A percentile compares a stretch with the other conserved stretches of the same genome.
Conservation (phyloP, 1,139 yeast species). For the Hyphopichia khmerensis region DNA sequence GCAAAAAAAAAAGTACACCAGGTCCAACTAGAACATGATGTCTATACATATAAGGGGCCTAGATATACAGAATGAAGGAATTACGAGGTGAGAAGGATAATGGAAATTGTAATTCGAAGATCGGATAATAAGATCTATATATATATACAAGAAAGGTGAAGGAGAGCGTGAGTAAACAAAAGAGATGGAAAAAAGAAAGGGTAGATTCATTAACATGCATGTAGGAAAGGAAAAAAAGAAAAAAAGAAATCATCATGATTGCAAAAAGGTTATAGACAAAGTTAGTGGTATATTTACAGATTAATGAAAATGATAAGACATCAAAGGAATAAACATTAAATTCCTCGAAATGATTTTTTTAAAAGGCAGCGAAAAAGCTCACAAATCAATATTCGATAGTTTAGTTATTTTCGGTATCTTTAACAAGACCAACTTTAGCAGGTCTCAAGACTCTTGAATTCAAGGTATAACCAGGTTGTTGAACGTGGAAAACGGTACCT, state of each 20-base stretch:
- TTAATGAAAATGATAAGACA: too few relatives aligned
- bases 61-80: too few relatives aligned
- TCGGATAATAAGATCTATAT: not conserved
- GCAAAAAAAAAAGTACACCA: too few relatives aligned
- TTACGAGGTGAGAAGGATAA: too few relatives aligned
- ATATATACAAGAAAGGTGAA: not conserved
- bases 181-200: not conserved
- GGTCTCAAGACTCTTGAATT: constrained; percentile 91
- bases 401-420: constrained; percentile 34
- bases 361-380: too few relatives aligned
- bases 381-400: too few relatives aligned
- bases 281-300: not conserved
- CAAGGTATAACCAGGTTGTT: constrained; percentile 84
- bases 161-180: not conserved
- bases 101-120: not conserved
- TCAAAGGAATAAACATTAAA: not conserved
- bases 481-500: constrained; percentile 91
- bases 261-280: not conserved
- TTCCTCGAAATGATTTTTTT: not conserved
- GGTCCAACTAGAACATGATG: too few relatives aligned
- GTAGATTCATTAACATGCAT: not conserved
- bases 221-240: not conserved
- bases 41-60: too few relatives aligned
- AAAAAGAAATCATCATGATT: not conserved
- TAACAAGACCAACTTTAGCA: constrained; percentile 94